phyloP scores from a whole-genome alignment of 176 grass and related monocot genomes.

The Metroxylon sagu region DNA sequence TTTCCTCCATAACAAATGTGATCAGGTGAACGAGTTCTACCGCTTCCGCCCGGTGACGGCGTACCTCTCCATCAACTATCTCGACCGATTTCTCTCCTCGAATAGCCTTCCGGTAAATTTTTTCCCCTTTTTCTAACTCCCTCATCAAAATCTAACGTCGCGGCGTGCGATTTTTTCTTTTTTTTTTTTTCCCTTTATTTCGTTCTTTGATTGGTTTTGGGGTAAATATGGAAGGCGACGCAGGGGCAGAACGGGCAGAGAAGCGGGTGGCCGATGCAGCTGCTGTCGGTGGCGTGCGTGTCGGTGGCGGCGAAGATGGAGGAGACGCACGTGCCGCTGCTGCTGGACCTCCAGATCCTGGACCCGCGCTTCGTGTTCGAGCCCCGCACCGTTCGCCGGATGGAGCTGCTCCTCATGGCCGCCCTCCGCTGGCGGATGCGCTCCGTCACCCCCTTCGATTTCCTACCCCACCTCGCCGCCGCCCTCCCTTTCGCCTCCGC shows the following conservation, averaged over 20 bases:
- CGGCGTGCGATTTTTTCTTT: background rate
- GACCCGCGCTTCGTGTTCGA: constrained; percentile 32
- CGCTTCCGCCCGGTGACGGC: constrained; percentile 27
- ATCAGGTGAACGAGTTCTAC: constrained; percentile 28
- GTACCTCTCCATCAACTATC: constrained; percentile 42
- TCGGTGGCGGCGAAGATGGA: constrained; percentile 49
- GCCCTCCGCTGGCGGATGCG: constrained; percentile 35
- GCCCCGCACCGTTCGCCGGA: constrained; percentile 35
- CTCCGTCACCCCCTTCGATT: constrained; percentile 39
- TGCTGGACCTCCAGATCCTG: constrained; percentile 31
- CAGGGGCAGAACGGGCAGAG: background rate
- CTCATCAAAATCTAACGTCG: too few species aligned
- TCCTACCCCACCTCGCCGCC: constrained; percentile 20
- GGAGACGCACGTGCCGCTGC: constrained; percentile 31
- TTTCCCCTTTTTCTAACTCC: too few species aligned
- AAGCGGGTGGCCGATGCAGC: constrained; percentile 37
- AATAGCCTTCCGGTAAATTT: constrained; percentile 26
- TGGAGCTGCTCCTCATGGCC: constrained; percentile 40
- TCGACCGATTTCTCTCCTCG: constrained; percentile 43
- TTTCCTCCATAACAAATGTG: background rate
- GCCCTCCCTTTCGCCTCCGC: background rate
- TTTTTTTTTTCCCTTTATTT: background rate
- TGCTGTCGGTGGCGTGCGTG: constrained; percentile 43
- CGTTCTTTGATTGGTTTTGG: background rate
- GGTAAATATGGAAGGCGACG: background rate